Percentiles rank a stretch among this genome's conserved stretches.
Conservation (phyloP, 2,329 filamentous ascomycete genomes). For the Sporothrix euskadiensis region DNA sequence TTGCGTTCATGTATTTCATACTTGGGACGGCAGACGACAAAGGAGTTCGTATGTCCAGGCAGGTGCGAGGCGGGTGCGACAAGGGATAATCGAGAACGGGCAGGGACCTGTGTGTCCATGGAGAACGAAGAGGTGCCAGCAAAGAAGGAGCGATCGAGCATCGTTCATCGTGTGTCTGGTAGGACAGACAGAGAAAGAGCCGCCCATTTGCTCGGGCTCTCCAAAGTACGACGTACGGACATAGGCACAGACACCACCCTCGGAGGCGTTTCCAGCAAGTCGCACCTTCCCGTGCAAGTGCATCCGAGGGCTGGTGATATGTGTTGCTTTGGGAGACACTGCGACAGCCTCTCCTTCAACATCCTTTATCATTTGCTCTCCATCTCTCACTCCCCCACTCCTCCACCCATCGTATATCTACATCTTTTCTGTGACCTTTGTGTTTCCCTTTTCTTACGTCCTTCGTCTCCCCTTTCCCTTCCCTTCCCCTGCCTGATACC, state of each 20-base stretch:
- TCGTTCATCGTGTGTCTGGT: not conserved
- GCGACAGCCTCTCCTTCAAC: not conserved
- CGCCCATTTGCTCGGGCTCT: not conserved
- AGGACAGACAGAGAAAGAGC: not conserved
- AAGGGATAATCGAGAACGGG: not conserved
- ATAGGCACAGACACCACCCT: not conserved
- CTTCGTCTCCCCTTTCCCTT: not conserved
- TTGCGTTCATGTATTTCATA: not conserved
- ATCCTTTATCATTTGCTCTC: not conserved
- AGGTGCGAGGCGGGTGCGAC: constrained; percentile 4
- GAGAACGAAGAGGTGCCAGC: constrained; percentile 18
- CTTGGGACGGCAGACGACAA: not conserved
- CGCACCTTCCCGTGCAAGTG: constrained; percentile 2
- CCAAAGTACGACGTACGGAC: not conserved
- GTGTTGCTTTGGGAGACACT: not conserved
- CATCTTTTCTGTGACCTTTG: not conserved
- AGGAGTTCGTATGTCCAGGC: not conserved
- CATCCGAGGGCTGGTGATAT: not conserved
- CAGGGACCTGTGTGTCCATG: constrained; percentile 13
- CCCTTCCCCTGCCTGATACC: constrained; percentile 7
- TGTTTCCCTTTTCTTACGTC: not conserved
- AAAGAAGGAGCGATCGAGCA: not conserved
- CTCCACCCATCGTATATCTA: not conserved
- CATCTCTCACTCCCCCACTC: not conserved
- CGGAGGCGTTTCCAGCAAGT: constrained; percentile 22